phyloP scores from a whole-genome alignment of 73 alveolate species.

The Paramecium pentaurelia region DNA sequence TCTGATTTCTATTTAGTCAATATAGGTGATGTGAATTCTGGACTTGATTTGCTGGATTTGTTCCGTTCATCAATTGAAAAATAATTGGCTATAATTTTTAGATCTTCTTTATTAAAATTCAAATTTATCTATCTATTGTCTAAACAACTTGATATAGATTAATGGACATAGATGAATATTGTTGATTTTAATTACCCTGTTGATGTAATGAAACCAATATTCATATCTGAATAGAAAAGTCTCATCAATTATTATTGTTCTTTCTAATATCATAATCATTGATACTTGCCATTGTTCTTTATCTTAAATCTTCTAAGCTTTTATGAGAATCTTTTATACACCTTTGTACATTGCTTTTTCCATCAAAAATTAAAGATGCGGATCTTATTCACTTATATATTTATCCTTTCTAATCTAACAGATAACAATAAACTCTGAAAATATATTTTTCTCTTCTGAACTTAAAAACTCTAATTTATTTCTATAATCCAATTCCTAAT shows the following conservation, averaged over 20 bases:
- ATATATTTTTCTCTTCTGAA: not conserved
- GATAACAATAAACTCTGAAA: not conserved
- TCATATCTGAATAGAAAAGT: not conserved
- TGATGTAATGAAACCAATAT: constrained; percentile 25
- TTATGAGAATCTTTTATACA: not conserved
- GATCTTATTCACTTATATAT: constrained; percentile 10
- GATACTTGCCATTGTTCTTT: constrained; percentile 39
- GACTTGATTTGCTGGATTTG: not conserved
- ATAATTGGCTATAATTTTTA: not conserved
- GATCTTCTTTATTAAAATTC: not conserved
- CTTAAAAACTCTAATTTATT: not conserved
- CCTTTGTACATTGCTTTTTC: constrained; percentile 18
- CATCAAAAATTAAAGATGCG: not conserved
- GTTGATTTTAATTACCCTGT: constrained; percentile 29
- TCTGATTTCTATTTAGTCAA: not conserved
- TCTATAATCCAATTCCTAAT: constrained; percentile 4
- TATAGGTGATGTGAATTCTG: not conserved
- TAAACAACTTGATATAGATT: not conserved
- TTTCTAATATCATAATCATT: not conserved
- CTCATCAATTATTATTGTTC: not conserved
- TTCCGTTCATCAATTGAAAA: not conserved
- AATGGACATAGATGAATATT: not conserved
- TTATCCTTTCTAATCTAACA: constrained; percentile 4
- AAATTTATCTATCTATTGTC: not conserved
- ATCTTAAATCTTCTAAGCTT: not conserved